Evolutionary conservation across 73 alveolate genomes (phyloP).

Genomic region (Effrenium voratum): DNA sequence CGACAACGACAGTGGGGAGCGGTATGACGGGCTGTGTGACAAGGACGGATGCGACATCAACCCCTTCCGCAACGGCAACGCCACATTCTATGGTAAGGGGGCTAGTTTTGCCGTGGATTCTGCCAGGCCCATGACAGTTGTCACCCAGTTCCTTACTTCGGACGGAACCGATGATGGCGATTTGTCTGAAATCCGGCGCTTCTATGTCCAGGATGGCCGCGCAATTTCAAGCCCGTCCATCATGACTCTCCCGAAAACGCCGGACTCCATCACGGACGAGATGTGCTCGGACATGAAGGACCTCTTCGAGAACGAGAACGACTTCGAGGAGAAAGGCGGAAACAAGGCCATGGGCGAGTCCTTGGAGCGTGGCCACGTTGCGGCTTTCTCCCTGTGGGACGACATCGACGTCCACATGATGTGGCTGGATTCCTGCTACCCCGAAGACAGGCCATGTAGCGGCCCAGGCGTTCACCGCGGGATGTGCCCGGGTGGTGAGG

Average conservation of each 20-base stretch:
- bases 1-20: constrained; percentile 60
- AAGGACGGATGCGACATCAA: constrained; percentile 94
- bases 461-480: constrained; percentile 94
- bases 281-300: constrained; percentile 56
- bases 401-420: constrained; percentile 65
- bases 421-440: constrained; percentile 69
- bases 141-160: constrained; percentile 79
- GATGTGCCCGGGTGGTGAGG: constrained; percentile 90
- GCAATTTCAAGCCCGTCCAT: constrained; percentile 23
- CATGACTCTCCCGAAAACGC: constrained; percentile 1
- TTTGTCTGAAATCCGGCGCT: constrained; percentile 81
- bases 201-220: constrained; percentile 51
- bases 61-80: constrained; percentile 84
- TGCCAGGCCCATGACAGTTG: constrained; percentile 69
- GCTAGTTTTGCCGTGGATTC: constrained; percentile 59
- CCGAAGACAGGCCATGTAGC: constrained; percentile 12
- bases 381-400: constrained; percentile 83
- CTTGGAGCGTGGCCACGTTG: constrained; percentile 68
- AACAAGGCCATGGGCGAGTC: constrained; percentile 84
- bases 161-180: constrained; percentile 94
- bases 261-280: constrained; percentile 58
- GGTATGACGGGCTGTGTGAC: constrained; percentile 92
- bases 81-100: constrained; percentile 80
- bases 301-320: constrained; percentile 58
- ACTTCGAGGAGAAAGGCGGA: constrained; percentile 75